Conservation (phyloP, 73 alveolate genomes). For the Paramecium octaurelia region DNA sequence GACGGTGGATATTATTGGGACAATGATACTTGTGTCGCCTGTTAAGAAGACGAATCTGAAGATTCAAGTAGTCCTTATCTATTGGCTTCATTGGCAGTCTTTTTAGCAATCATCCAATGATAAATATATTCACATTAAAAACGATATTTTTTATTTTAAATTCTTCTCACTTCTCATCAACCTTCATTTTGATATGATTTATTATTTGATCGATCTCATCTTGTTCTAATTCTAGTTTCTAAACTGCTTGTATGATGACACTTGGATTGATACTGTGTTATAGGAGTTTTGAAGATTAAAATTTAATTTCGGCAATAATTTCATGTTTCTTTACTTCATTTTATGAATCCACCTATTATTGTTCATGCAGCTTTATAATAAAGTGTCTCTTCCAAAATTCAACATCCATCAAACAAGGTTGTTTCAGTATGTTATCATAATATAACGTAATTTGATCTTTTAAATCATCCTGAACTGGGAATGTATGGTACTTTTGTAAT, state of each 20-base stretch:
- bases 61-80: not conserved
- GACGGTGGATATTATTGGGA: not conserved
- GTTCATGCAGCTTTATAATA: not conserved
- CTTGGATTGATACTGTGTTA: not conserved
- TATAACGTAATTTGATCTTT: not conserved
- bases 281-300: not conserved
- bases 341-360: not conserved
- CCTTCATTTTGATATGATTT: not conserved
- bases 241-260: not conserved
- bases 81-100: not conserved
- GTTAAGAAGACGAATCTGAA: not conserved
- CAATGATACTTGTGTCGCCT: not conserved
- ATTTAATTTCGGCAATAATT: conserved; percentile 22
- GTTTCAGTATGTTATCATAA: not conserved
- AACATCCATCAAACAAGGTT: not conserved
- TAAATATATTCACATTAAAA: not conserved
- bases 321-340: not conserved
- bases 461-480: not conserved
- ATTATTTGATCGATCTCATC: not conserved
- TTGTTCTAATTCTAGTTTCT: not conserved
- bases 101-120: not conserved
- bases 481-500: not conserved
- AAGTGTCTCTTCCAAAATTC: conserved; percentile 1
- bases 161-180: not conserved
- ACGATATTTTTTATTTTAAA: not conserved